A percentile compares a stretch with the other conserved stretches of the same genome.
Evolutionary conservation across 257 asterid genomes (phyloP).

Genomic region (Gentiana dahurica): DNA sequence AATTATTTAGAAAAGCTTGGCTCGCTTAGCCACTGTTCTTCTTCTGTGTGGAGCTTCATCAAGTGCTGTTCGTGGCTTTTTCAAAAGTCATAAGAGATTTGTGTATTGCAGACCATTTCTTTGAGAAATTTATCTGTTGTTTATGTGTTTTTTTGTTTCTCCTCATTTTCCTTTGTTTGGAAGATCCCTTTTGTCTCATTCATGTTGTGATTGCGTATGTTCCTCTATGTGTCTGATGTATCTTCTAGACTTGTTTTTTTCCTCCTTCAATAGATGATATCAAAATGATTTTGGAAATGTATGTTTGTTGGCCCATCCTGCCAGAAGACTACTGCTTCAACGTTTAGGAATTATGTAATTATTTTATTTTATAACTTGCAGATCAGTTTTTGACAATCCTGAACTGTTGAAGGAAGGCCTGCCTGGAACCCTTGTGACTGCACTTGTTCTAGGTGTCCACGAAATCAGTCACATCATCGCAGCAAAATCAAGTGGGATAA

Average conservation of each 20-base stretch:
- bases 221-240: too few species aligned
- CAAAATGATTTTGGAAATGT: background rate
- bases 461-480: conserved; percentile 70
- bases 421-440: conserved; percentile 91
- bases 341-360: background rate
- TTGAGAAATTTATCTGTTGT: too few species aligned
- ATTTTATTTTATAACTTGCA: conserved; percentile 23
- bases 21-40: background rate
- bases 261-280: background rate
- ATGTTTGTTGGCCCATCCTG: background rate
- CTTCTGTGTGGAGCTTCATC: too few species aligned
- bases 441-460: conserved; percentile 67
- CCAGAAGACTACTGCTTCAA: background rate
- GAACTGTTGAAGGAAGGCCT: conserved; percentile 70
- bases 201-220: too few species aligned
- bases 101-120: too few species aligned
- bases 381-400: conserved; percentile 61
- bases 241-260: too few species aligned
- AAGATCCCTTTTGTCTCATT: too few species aligned
- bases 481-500: conserved; percentile 64
- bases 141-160: too few species aligned
- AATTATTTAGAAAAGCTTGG: background rate
- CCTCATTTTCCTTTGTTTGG: too few species aligned
- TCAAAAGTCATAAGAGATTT: too few species aligned
- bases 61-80: too few species aligned